A percentile compares a stretch with the other conserved stretches of the same genome.
Conservation (phyloP, 2,329 filamentous ascomycete genomes). For the Volutella citrinella region DNA sequence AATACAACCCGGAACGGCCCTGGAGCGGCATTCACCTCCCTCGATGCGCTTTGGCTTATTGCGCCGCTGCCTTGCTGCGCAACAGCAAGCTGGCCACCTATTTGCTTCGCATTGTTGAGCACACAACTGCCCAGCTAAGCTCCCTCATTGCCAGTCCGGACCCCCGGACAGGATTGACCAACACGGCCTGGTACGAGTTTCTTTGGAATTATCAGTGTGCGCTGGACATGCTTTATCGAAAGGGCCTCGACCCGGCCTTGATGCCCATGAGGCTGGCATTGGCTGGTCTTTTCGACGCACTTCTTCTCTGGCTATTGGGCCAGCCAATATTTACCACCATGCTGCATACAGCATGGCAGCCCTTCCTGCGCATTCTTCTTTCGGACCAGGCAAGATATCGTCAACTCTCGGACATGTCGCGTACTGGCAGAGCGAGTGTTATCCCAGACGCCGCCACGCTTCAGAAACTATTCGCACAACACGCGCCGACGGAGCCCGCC, state of each 20-base stretch:
- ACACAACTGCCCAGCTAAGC: constrained; percentile 22
- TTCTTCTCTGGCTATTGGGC: constrained; percentile 25
- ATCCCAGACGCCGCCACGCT: no score
- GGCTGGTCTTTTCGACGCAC: constrained; percentile 27
- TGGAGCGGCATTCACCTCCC: constrained; percentile 29
- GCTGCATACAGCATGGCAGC: constrained; percentile 24
- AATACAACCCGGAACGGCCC: constrained; percentile 19
- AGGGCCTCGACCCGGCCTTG: constrained; percentile 22
- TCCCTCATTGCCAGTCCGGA: constrained; percentile 14
- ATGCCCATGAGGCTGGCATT: constrained; percentile 30
- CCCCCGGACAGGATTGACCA: constrained; percentile 13
- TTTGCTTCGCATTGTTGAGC: constrained; percentile 26
- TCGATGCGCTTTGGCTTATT: constrained; percentile 31
- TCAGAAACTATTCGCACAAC: no score
- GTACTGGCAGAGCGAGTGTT: constrained; percentile 10
- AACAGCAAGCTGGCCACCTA: constrained; percentile 25
- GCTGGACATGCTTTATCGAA: constrained; percentile 26
- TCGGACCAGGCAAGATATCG: constrained; percentile 26
- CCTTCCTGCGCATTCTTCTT: constrained; percentile 21
- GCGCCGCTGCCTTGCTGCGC: constrained; percentile 27
- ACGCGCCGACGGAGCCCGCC: no score
- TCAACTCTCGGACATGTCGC: constrained; percentile 10
- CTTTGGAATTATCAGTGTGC: constrained; percentile 26
- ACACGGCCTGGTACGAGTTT: constrained; percentile 18
- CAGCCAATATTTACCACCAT: constrained; percentile 21